A percentile compares a stretch with the other conserved stretches of the same genome.
phyloP scores from a whole-genome alignment of 495 filamentous ascomycete species.

The Paragyromitra xinjiangensis region DNA sequence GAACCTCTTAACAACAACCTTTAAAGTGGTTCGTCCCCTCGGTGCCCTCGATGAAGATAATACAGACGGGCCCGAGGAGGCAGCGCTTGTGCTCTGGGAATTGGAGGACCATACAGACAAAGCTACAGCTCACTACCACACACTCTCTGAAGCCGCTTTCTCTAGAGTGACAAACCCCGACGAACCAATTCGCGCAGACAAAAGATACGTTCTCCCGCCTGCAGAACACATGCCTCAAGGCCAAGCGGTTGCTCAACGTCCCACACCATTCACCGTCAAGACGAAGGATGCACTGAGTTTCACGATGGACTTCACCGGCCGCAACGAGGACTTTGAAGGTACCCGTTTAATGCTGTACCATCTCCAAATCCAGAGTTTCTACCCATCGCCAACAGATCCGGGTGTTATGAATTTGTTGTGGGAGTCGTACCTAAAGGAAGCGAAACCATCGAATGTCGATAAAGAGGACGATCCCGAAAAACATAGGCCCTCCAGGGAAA shows the following conservation, averaged over 20 bases:
- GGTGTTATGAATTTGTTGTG: slow-evolving; percentile 37
- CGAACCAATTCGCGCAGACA: slow-evolving; percentile 9
- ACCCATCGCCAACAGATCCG: slow-evolving; percentile 28
- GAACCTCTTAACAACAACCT: slow-evolving; percentile 37
- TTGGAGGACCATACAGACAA: slow-evolving; percentile 22
- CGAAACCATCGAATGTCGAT: background rate
- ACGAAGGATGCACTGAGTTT: slow-evolving; percentile 37
- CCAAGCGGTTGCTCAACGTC: background rate
- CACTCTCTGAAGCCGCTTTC: slow-evolving; percentile 10
- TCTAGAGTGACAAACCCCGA: background rate
- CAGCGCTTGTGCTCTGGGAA: slow-evolving; percentile 44
- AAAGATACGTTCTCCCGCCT: slow-evolving; percentile 14
- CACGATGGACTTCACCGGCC: slow-evolving; percentile 49
- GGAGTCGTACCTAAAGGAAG: slow-evolving; percentile 36
- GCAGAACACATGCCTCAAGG: too few species aligned
- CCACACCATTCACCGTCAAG: slow-evolving; percentile 35
- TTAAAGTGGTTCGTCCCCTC: slow-evolving; percentile 25
- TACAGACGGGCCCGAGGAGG: slow-evolving; percentile 31
- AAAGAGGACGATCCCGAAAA: background rate
- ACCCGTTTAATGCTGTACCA: slow-evolving; percentile 50
- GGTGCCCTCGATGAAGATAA: background rate
- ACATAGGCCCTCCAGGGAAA: background rate
- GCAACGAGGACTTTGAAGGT: slow-evolving; percentile 41
- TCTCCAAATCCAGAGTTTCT: slow-evolving; percentile 41
- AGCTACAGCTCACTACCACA: slow-evolving; percentile 42